Conservation (phyloP, 2,329 filamentous ascomycete genomes). For the Aspergillus chevalieri region DNA sequence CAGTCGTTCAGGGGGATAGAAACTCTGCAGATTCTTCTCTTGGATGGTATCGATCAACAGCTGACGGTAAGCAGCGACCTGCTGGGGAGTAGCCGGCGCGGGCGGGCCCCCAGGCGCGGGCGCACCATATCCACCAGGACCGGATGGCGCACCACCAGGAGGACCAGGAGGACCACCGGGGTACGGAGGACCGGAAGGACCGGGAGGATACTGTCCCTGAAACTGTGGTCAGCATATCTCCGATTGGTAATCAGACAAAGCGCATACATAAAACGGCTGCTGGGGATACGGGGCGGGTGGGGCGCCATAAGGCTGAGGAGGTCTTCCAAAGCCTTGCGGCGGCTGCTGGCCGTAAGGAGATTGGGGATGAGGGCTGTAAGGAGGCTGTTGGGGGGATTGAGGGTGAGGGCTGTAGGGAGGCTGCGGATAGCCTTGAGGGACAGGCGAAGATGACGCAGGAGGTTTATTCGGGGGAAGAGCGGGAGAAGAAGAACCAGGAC, state of each 20-base stretch:
- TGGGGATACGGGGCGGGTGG: constrained; percentile 28
- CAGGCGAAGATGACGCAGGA: constrained; percentile 19
- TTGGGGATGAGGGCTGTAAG: constrained; percentile 6
- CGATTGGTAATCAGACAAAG: constrained; percentile 5
- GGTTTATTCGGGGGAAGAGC: constrained; percentile 25
- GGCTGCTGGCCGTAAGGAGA: constrained; percentile 15
- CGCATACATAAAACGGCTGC: constrained; percentile 30
- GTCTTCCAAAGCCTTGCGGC: constrained; percentile 35
- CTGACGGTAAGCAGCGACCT: constrained; percentile 52
- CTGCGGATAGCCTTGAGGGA: constrained; percentile 29
- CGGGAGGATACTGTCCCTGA: constrained; percentile 16
- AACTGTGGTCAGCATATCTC: constrained; percentile 1
- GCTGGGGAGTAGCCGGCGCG: constrained; percentile 42
- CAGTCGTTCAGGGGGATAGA: constrained; percentile 52
- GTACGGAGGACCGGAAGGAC: constrained; percentile 27
- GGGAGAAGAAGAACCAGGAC: constrained; percentile 28
- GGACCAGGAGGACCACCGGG: constrained; percentile 10
- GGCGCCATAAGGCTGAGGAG: constrained; percentile 33
- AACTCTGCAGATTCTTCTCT: constrained; percentile 54
- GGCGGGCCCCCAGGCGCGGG: constrained; percentile 27
- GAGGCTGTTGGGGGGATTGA: constrained; percentile 19
- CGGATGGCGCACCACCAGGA: constrained; percentile 7
- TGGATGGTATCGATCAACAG: constrained; percentile 51
- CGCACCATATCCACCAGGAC: constrained; percentile 20
- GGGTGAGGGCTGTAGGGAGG: constrained; percentile 29